phyloP scores from a whole-genome alignment of 441 rosid genomes.

The Corymbia citriodora region DNA sequence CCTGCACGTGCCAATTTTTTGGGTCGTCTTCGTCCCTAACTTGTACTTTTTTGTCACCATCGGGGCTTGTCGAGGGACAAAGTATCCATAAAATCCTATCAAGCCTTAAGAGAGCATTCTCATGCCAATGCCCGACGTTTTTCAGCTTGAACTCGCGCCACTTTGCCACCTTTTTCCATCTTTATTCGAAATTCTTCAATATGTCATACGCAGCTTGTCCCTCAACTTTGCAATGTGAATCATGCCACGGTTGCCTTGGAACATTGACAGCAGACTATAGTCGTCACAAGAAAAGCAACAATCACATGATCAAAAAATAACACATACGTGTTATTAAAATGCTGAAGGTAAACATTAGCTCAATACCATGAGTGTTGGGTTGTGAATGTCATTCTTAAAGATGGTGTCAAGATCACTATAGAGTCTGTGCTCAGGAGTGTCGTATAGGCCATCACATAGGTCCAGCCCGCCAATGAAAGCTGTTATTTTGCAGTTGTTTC shows the following conservation, averaged over 20 bases:
- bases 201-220: conserved; percentile 84
- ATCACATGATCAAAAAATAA: not conserved
- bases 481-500: conserved; percentile 52
- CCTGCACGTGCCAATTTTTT: conserved; percentile 75
- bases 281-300: not conserved
- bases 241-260: conserved; percentile 94
- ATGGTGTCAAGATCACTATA: conserved; percentile 47
- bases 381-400: conserved; percentile 57
- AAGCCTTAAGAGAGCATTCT: conserved; percentile 55
- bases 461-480: conserved; percentile 79
- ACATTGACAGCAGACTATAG: conserved; percentile 29
- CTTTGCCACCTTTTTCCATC: conserved; percentile 65
- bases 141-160: conserved; percentile 54
- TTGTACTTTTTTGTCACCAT: conserved; percentile 30
- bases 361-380: conserved; percentile 66
- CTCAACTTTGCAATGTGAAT: conserved; percentile 74
- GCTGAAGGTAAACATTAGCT: not conserved
- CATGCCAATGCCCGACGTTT: conserved; percentile 45
- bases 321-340: not conserved
- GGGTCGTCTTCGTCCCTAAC: conserved; percentile 42
- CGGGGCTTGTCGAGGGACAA: conserved; percentile 36
- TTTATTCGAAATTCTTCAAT: conserved; percentile 61
- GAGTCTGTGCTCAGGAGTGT: conserved; percentile 71
- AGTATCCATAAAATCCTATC: conserved; percentile 61
- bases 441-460: conserved; percentile 78